phyloP scores from a whole-genome alignment of 345 rosid species.

The Aethionema arabicum region DNA sequence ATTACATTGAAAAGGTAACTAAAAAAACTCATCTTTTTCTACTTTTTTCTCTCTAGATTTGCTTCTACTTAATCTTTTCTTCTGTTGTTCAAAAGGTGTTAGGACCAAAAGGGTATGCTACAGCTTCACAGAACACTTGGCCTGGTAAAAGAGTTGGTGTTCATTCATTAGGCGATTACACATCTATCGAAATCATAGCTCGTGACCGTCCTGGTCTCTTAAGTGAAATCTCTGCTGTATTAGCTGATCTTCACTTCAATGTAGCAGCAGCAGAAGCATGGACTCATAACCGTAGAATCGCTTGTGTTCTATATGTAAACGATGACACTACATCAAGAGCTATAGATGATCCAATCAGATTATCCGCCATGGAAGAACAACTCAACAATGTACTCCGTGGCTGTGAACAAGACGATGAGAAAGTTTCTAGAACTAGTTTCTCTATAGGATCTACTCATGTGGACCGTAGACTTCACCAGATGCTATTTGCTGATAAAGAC shows the following conservation, averaged over 20 bases:
- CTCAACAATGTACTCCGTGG: constrained; percentile 72
- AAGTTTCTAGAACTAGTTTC: constrained; percentile 62
- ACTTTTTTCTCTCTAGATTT: background rate
- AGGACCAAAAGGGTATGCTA: constrained; percentile 69
- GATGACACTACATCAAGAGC: constrained; percentile 56
- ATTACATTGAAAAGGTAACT: constrained; percentile 73
- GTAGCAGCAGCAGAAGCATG: constrained; percentile 90
- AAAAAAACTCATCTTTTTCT: background rate
- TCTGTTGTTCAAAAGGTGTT: constrained; percentile 49
- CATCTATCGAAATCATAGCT: constrained; percentile 84
- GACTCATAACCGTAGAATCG: constrained; percentile 86
- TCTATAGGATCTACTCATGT: constrained; percentile 86
- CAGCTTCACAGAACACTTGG: constrained; percentile 51
- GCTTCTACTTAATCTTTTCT: constrained; percentile 9
- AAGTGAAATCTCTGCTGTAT: constrained; percentile 80
- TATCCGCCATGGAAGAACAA: constrained; percentile 73
- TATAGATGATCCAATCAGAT: constrained; percentile 59
- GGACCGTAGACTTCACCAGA: constrained; percentile 88
- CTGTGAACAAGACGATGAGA: constrained; percentile 60
- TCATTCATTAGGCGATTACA: constrained; percentile 78
- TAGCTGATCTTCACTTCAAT: constrained; percentile 71
- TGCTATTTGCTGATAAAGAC: constrained; percentile 92
- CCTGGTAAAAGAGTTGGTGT: constrained; percentile 74
- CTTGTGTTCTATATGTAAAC: constrained; percentile 79
- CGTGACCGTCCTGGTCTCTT: constrained; percentile 87